Evolutionary conservation across 257 asterid genomes (phyloP).

Genomic region (Eustoma russellianum): DNA sequence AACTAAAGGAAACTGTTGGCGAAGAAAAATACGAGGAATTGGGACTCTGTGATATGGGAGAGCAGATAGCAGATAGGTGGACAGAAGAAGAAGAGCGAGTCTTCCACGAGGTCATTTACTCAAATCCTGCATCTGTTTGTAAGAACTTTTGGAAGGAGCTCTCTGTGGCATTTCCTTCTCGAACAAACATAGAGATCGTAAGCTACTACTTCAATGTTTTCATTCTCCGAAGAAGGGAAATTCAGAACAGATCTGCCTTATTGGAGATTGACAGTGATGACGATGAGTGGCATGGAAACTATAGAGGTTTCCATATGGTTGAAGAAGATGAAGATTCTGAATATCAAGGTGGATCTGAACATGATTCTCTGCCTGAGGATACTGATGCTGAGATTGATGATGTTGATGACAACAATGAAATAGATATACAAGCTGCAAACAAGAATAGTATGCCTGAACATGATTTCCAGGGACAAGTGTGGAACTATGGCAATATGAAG

Average conservation of each 20-base stretch:
- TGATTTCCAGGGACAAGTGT: conserved; percentile 6
- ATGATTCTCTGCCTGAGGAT: no score
- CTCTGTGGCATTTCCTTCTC: conserved; percentile 40
- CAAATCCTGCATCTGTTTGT: conserved; percentile 49
- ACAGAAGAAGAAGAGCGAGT: conserved; percentile 51
- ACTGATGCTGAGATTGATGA: neutral
- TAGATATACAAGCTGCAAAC: neutral
- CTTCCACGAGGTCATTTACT: conserved; percentile 55
- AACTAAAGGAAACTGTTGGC: conserved; percentile 36
- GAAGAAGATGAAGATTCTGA: conserved; percentile 41
- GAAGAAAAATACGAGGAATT: conserved; percentile 30
- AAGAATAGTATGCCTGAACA: conserved; percentile 1
- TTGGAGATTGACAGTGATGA: conserved; percentile 83
- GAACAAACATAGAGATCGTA: conserved; percentile 49
- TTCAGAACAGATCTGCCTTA: conserved; percentile 54
- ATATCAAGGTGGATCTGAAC: no score
- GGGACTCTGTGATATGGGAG: conserved; percentile 74
- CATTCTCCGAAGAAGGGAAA: conserved; percentile 55
- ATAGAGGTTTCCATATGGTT: conserved; percentile 21
- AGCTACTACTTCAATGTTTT: conserved; percentile 82
- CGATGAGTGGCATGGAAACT: conserved; percentile 48
- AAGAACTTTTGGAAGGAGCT: conserved; percentile 69
- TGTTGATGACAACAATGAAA: conserved; percentile 9
- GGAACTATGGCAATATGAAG: conserved; percentile 1
- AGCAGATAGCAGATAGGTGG: conserved; percentile 59